Percentiles rank a stretch among this genome's conserved stretches.
phyloP scores from a whole-genome alignment of 768 basidiomycete genomes.

The Phaeotremella skinneri region DNA sequence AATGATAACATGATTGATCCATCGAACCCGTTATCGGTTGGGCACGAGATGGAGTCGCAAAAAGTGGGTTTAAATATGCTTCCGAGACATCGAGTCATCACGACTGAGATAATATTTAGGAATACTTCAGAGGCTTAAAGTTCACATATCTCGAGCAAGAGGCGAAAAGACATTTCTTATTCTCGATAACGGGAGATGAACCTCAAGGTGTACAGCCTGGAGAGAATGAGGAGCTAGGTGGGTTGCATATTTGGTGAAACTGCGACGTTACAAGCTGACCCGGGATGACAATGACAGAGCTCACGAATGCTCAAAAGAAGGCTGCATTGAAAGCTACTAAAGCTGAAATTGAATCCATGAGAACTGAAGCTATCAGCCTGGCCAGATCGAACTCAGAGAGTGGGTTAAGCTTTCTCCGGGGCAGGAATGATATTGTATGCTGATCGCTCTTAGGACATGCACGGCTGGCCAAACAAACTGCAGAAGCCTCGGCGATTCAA shows the following conservation, averaged over 20 bases:
- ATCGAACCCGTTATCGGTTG: constrained; percentile 36
- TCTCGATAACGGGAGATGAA: constrained; percentile 79
- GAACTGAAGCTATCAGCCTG: constrained; percentile 60
- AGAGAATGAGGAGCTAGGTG: constrained; percentile 64
- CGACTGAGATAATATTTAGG: constrained; percentile 17
- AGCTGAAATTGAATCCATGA: constrained; percentile 61
- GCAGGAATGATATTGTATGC: not conserved
- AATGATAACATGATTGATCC: constrained; percentile 36
- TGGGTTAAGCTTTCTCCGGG: constrained; percentile 27
- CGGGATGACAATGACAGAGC: constrained; percentile 45
- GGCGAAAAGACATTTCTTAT: constrained; percentile 83
- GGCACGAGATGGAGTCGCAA: constrained; percentile 42
- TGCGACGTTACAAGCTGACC: not conserved
- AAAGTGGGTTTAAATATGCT: constrained; percentile 27
- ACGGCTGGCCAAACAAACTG: constrained; percentile 19
- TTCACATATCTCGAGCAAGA: constrained; percentile 87
- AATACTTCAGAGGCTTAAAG: constrained; percentile 59
- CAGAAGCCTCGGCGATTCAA: constrained; percentile 37
- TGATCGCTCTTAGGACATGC: constrained; percentile 32
- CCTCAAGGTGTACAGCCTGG: constrained; percentile 74
- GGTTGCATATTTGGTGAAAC: constrained; percentile 7
- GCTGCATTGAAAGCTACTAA: constrained; percentile 66
- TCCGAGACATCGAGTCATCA: not conserved
- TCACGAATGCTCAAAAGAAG: constrained; percentile 70
- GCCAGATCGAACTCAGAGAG: constrained; percentile 56